Evolutionary conservation across 2,329 filamentous ascomycete genomes (phyloP).

Genomic region (Penicillium concentricum): DNA sequence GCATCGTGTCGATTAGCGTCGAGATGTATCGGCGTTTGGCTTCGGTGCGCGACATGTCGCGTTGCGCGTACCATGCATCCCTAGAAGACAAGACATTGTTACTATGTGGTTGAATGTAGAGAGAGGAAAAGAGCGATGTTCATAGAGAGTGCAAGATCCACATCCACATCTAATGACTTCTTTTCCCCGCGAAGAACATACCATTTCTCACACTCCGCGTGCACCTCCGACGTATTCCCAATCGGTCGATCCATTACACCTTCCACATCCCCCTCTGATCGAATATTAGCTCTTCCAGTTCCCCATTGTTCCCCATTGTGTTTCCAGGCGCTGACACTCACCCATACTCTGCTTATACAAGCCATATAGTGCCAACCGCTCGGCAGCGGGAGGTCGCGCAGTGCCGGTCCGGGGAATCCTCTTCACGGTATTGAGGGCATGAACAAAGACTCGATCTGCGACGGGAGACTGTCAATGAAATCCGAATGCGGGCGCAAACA

Average conservation of each 20-base stretch:
- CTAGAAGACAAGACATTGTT: constrained; percentile 34
- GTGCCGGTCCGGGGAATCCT: constrained; percentile 93
- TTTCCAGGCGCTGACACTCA: constrained; percentile 31
- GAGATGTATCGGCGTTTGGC: constrained; percentile 93
- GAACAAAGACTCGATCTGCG: constrained; percentile 96
- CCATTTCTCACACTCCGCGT: constrained; percentile 66
- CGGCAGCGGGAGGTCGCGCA: constrained; percentile 77
- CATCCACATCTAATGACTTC: neutral
- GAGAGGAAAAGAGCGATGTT: neutral
- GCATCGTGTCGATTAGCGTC: constrained; percentile 94
- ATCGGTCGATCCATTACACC: constrained; percentile 85
- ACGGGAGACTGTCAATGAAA: constrained; percentile 4
- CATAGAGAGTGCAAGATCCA: neutral
- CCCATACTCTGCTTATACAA: constrained; percentile 98
- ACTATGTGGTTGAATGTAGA: neutral
- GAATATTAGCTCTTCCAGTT: constrained; percentile 13
- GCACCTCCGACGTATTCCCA: constrained; percentile 50
- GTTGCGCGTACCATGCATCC: constrained; percentile 94
- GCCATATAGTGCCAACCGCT: constrained; percentile 90
- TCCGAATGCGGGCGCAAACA: neutral
- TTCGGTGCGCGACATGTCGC: constrained; percentile 79
- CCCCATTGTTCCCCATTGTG: neutral
- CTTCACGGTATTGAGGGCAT: constrained; percentile 98
- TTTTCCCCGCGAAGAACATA: constrained; percentile 27
- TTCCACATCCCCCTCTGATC: constrained; percentile 82